Conservation (phyloP, 495 filamentous ascomycete species). For the Xylaria cubensis region DNA sequence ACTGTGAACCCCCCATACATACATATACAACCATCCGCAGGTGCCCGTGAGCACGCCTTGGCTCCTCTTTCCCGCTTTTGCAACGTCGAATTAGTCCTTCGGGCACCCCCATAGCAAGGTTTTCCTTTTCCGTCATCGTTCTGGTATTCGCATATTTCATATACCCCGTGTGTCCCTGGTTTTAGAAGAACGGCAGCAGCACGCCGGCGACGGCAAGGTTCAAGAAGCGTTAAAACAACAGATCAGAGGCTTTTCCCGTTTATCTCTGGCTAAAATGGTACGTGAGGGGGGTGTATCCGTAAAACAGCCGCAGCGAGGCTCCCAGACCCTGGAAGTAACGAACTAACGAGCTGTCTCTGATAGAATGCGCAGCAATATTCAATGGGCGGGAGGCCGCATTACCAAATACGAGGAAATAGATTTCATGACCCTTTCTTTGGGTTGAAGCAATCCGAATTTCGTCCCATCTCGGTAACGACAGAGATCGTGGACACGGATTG, state of each 20-base stretch:
- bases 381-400: slow-evolving; percentile 41
- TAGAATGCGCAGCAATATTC: slow-evolving; percentile 39
- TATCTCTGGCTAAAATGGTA: slow-evolving; percentile 37
- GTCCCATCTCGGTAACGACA: slow-evolving; percentile 69
- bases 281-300: background rate
- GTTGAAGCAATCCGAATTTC: slow-evolving; percentile 47
- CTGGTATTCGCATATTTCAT: slow-evolving; percentile 42
- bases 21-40: slow-evolving; percentile 33
- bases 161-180: slow-evolving; percentile 36
- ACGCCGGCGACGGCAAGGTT: slow-evolving; percentile 50
- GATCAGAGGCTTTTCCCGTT: slow-evolving; percentile 12
- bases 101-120: slow-evolving; percentile 36
- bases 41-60: slow-evolving; percentile 45
- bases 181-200: slow-evolving; percentile 34
- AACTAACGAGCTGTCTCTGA: slow-evolving; percentile 20
- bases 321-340: background rate
- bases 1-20: slow-evolving; percentile 23
- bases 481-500: slow-evolving; percentile 80
- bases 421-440: slow-evolving; percentile 56
- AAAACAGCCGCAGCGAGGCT: background rate
- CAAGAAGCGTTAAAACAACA: slow-evolving; percentile 31
- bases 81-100: slow-evolving; percentile 39
- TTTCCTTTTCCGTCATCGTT: slow-evolving; percentile 33
- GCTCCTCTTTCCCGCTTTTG: slow-evolving; percentile 41
- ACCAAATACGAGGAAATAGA: slow-evolving; percentile 59